These are phyloP conservation scores for Penicillium oxalicum DNA, from an alignment of 2,329 filamentous ascomycete genomes.

Conservation along the genomic window DNA sequence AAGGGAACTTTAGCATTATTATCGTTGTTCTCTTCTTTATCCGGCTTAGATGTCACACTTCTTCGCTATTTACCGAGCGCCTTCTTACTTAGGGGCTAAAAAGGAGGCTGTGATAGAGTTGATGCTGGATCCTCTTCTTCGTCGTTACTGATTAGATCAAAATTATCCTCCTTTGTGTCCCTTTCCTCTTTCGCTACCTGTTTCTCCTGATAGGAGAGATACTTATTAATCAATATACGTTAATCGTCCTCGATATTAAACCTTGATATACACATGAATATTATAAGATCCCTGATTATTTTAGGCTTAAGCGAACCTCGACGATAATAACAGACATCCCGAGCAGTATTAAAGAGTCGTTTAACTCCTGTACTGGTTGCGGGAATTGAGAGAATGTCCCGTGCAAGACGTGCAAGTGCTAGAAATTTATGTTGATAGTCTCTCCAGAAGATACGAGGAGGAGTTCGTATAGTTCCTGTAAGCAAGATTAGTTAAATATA, in stretches of 20 bases:
- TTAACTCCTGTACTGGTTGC: constrained; percentile 1
- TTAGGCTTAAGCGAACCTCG: background rate
- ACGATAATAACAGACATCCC: constrained; percentile 4
- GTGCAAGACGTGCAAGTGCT: background rate
- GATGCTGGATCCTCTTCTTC: background rate
- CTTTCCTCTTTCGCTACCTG: background rate
- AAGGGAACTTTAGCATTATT: background rate
- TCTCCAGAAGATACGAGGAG: constrained; percentile 1
- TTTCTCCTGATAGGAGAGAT: background rate
- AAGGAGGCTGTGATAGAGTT: background rate
- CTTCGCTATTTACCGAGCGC: background rate
- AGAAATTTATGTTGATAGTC: background rate
- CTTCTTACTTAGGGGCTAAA: background rate
- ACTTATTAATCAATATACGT: background rate
- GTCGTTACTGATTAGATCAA: background rate
- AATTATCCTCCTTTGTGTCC: background rate
- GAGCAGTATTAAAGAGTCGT: constrained; percentile 1
- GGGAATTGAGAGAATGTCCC: background rate
- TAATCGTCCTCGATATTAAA: background rate
- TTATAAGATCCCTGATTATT: background rate
- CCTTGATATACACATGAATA: background rate
- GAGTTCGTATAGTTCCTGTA: background rate
- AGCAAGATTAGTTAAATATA: background rate
- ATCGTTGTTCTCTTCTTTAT: background rate
- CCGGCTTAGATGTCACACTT: background rate